phyloP scores from a whole-genome alignment of 176 grass and related monocot species.

The Juncus effusus region DNA sequence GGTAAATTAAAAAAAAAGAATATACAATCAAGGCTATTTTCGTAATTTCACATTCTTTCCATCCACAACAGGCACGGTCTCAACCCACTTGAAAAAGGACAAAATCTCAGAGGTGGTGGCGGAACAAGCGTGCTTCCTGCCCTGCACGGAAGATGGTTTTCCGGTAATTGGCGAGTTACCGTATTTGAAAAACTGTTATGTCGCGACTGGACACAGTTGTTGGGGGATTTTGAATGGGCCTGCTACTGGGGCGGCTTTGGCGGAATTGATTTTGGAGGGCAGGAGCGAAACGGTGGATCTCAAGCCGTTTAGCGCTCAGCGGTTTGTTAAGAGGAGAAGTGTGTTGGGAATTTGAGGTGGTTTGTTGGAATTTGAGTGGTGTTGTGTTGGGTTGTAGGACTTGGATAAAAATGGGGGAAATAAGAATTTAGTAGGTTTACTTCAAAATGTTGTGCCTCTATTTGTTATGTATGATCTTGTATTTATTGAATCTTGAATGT shows the following conservation, averaged over 20 bases:
- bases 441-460: no score
- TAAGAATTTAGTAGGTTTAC: background rate
- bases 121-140: constrained; percentile 87
- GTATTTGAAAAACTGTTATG: constrained; percentile 57
- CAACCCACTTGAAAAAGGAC: constrained; percentile 59
- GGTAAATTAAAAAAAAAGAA: background rate
- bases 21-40: no score
- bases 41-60: no score
- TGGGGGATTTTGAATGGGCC: constrained; percentile 92
- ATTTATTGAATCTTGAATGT: no score
- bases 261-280: constrained; percentile 78
- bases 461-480: no score
- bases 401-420: background rate
- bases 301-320: constrained; percentile 53
- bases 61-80: constrained; percentile 37
- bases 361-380: background rate
- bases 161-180: constrained; percentile 86
- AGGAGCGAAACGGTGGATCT: constrained; percentile 49
- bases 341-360: constrained; percentile 15
- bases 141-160: constrained; percentile 60
- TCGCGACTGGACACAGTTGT: constrained; percentile 83
- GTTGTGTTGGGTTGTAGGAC: background rate
- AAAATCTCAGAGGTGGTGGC: constrained; percentile 50
- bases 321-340: constrained; percentile 47
- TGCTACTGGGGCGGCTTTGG: constrained; percentile 59